Evolutionary conservation across 192 early-diverging fungal species (phyloP).

Genomic region (Coemansia sp.): DNA sequence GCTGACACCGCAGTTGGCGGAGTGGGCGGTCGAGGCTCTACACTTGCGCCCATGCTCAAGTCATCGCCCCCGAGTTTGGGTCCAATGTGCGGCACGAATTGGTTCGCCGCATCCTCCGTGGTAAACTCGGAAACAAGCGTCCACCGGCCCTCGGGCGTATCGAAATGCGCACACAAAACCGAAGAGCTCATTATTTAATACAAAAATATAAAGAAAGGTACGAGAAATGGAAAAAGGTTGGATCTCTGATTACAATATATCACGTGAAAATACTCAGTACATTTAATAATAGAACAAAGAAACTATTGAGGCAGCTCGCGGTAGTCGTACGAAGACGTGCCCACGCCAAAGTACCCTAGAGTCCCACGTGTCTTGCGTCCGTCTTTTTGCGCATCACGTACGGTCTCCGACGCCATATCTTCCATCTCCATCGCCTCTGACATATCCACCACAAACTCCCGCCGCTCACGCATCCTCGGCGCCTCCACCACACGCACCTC

Average conservation of each 20-base stretch:
- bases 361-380: neutral
- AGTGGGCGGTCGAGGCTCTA: neutral
- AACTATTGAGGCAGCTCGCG: neutral
- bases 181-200: neutral
- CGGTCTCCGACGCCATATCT: slow-evolving; percentile 2
- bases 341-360: slow-evolving; percentile 12
- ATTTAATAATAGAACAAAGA: too few species aligned
- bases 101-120: slow-evolving; percentile 50
- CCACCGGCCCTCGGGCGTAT: slow-evolving; percentile 53
- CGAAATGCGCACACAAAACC: slow-evolving; percentile 22
- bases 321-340: slow-evolving; percentile 11
- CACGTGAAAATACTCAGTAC: too few species aligned
- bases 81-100: slow-evolving; percentile 39
- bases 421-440: slow-evolving; percentile 22
- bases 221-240: neutral
- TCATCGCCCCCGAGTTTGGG: slow-evolving; percentile 37
- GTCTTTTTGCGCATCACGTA: neutral
- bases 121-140: slow-evolving; percentile 35
- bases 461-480: neutral
- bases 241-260: too few species aligned
- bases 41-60: slow-evolving; percentile 26
- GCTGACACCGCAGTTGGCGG: slow-evolving; percentile 3
- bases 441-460: slow-evolving; percentile 34
- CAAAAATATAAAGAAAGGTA: neutral
- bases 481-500: slow-evolving; percentile 35